Evolutionary conservation across 2,329 filamentous ascomycete species (phyloP), one percentile per base, ranked within the genome.

Genomic region (Hansfordia pulvinata): DNA sequence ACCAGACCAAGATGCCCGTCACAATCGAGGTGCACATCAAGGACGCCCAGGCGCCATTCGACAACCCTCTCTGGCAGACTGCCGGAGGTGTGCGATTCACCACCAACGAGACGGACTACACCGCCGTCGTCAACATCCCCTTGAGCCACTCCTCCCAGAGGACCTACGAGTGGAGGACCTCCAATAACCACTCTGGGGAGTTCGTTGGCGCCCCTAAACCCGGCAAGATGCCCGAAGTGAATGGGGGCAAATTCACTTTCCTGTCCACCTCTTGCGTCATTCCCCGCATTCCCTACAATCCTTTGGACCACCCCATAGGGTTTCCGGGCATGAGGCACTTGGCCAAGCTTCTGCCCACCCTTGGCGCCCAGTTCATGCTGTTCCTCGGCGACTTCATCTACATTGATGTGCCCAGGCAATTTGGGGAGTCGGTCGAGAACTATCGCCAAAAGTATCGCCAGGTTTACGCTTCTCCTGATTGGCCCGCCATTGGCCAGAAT

Each of bases 391-490:
- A 92, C 42, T 92, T 90, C 46, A 88, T 92, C 45, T 92, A 92
- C 45, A 69, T 83, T 19, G 90, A 98, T 43, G 88, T 96, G 0
- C 88, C 88, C 0, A 65, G 73, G 25, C 73, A 79, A 8, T 79
- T 86, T 46, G 85, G 84, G 8, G 72, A 66, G 20, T 65, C 71
- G 0, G 57, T 64, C 2, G 74, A 82, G 28, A 74, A 85, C 42
- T 98, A 94, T 49, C 72, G 86, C 26, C 73, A 83, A 45, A 85
- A 94, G 46, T 98, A 98, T 46, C 76, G 88, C 12, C 84, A 92
- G 41, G 76, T 94, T n/a, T 98, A 98, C 45, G 79, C 83, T 0
- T 93, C 86, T 3, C 88, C 88, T 0, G 88, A 93, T 37, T 98
- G 90, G 90, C 62, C 69, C 1, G 58, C 72, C 1, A 74, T 81